Evolutionary conservation across 176 grass and related monocot species (phyloP), one percentile per base, ranked within the genome.

Genomic region (Melocanna baccifera): DNA sequence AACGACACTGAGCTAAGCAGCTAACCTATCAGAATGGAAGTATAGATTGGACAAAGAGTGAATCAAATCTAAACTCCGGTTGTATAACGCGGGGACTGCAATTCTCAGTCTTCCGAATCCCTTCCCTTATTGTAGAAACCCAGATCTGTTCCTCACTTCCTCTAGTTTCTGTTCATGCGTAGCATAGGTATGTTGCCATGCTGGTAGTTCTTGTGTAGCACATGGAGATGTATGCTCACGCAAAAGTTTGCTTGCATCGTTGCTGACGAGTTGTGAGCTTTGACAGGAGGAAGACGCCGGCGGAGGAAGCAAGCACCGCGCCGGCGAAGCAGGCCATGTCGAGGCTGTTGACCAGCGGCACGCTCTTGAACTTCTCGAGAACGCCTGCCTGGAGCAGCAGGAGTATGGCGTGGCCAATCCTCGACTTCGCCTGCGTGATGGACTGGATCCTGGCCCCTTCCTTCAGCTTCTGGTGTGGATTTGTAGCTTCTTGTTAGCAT

Each of bases 251-350:
- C 55, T 82, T 77, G 34, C 26, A 2, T 71, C 5, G 7, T 34
- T 53, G 65, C 47, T 70, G 85, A 4, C 39, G 41, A 37, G 52
- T 22, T 4, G 29, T 42, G 43, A 95, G 91, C 72, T 62, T 91
- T 15, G 93, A 95, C 9, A 95, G 91, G 34, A 98, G 57, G 87
- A 94, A 95, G 71, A 98, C 87, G 3, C 85, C 77, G 32, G 91
- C 96, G 18, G 96, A 91, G 75, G 91, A 98, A 13, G 86, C 83
- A 22, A 98, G 53, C 67, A 98, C 72, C 14, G 92, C 91, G 23
- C 91, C 92, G 0, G 89, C 87, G 34, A 98, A 91, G 80, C 96
- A 98, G 16, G 96, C 91, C 65, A 98, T 72, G 68, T 95, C 96
- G 53, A 86, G 34, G 36, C 91, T 87, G 51, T 40, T 93, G 62